phyloP scores from a whole-genome alignment of 768 basidiomycete genomes.

The Tylopilus rubrobrunneus region DNA sequence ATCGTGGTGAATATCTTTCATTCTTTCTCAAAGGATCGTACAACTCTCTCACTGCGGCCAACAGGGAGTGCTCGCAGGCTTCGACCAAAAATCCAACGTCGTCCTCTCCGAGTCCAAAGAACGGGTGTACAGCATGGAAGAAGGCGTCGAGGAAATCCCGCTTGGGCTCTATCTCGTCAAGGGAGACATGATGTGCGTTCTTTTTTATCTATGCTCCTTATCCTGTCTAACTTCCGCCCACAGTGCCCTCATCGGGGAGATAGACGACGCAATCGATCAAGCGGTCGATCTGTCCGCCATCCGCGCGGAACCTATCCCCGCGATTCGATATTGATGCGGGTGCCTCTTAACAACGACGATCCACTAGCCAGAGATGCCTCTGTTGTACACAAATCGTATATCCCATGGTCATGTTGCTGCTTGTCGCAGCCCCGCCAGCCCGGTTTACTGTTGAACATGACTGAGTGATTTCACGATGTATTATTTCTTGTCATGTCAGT shows the following conservation, averaged over 20 bases:
- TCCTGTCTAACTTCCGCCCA: neutral
- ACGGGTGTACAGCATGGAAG: conserved; percentile 86
- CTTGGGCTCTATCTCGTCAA: conserved; percentile 96
- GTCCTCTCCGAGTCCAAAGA: conserved; percentile 94
- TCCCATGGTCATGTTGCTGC: no score
- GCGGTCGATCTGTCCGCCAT: conserved; percentile 71
- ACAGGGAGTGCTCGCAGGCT: conserved; percentile 88
- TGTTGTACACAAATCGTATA: no score
- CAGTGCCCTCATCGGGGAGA: conserved; percentile 77
- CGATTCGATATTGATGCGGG: conserved; percentile 63
- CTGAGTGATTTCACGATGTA: no score
- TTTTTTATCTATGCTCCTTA: neutral
- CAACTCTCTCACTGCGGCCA: neutral
- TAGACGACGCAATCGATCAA: conserved; percentile 79
- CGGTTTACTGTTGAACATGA: no score
- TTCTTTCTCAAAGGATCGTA: neutral
- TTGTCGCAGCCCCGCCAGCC: no score
- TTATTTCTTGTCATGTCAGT: no score
- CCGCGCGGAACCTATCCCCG: conserved; percentile 82
- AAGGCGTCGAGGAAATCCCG: conserved; percentile 91
- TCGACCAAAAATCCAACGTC: conserved; percentile 93
- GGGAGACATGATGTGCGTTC: conserved; percentile 93
- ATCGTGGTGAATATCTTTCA: conserved; percentile 67
- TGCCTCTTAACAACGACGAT: neutral
- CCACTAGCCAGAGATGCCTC: no score